Evolutionary conservation across 176 grass and related monocot genomes (phyloP).

Genomic region (Triticum timopheevii): DNA sequence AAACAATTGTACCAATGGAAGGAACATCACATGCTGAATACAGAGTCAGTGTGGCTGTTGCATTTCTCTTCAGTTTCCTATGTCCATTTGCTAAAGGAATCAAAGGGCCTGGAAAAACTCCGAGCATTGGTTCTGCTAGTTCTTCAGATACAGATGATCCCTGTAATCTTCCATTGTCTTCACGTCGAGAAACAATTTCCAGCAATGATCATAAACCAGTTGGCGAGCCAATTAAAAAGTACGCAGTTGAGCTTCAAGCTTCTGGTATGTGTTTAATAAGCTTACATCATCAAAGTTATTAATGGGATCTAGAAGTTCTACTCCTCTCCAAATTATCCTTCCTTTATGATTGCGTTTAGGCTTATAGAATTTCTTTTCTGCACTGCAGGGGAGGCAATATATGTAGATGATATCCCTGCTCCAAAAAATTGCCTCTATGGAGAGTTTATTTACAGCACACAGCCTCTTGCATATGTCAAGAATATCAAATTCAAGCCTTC

Average conservation of each 20-base stretch:
- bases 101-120: conserved; percentile 31
- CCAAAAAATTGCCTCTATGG: conserved; percentile 72
- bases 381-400: conserved; percentile 67
- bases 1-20: conserved; percentile 58
- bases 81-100: conserved; percentile 47
- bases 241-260: conserved; percentile 70
- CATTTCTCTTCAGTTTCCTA: conserved; percentile 74
- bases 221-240: conserved; percentile 72
- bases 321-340: not conserved
- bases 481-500: conserved; percentile 67
- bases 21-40: conserved; percentile 61
- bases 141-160: conserved; percentile 20
- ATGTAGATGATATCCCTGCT: conserved; percentile 77
- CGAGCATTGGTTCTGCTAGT: not conserved
- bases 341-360: not conserved
- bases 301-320: not conserved
- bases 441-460: conserved; percentile 82
- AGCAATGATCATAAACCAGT: conserved; percentile 50
- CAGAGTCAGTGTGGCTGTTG: conserved; percentile 69
- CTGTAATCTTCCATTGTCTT: conserved; percentile 35
- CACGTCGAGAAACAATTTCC: conserved; percentile 32
- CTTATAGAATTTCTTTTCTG: not conserved
- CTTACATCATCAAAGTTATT: not conserved
- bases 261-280: conserved; percentile 48
- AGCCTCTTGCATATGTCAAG: conserved; percentile 59